phyloP scores from a whole-genome alignment of 164 flowering plant species.

The Magnolia officinalis region DNA sequence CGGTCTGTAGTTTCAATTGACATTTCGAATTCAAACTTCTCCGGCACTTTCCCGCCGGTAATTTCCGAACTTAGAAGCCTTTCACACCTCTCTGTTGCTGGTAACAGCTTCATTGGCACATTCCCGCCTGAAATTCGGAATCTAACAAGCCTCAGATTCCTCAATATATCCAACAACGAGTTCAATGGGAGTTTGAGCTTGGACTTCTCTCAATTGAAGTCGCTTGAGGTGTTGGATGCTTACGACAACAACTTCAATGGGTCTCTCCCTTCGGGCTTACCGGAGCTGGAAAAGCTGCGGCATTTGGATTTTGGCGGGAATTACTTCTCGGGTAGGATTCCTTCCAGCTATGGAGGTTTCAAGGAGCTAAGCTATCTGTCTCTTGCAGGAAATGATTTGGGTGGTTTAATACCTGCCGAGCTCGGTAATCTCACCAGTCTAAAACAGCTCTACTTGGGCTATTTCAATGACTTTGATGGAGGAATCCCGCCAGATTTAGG shows the following conservation, averaged over 20 bases:
- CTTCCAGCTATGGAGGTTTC: conserved; percentile 41
- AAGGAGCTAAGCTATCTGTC: conserved; percentile 39
- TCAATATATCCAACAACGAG: conserved; percentile 57
- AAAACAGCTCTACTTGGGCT: conserved; percentile 51
- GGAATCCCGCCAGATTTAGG: conserved; percentile 60
- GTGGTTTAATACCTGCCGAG: conserved; percentile 49
- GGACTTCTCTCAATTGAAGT: conserved; percentile 38
- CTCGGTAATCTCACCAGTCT: conserved; percentile 56
- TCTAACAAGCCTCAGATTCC: conserved; percentile 35
- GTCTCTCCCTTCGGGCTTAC: conserved; percentile 41
- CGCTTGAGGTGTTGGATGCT: conserved; percentile 49
- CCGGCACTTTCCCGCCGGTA: conserved; percentile 42
- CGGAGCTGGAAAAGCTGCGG: conserved; percentile 31
- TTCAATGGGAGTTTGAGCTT: conserved; percentile 49
- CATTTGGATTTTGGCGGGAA: conserved; percentile 65
- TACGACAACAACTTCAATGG: conserved; percentile 53
- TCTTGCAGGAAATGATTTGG: conserved; percentile 53
- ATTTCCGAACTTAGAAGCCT: conserved; percentile 37
- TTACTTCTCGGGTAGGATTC: conserved; percentile 52
- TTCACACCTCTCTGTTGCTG: conserved; percentile 35
- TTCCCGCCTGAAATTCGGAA: conserved; percentile 36
- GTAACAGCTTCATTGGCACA: conserved; percentile 37
- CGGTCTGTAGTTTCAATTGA: conserved; percentile 37
- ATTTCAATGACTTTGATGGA: conserved; percentile 53
- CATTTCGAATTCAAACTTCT: conserved; percentile 43